Conservation (phyloP, 441 rosid species). For the Erysimum cheiri region DNA sequence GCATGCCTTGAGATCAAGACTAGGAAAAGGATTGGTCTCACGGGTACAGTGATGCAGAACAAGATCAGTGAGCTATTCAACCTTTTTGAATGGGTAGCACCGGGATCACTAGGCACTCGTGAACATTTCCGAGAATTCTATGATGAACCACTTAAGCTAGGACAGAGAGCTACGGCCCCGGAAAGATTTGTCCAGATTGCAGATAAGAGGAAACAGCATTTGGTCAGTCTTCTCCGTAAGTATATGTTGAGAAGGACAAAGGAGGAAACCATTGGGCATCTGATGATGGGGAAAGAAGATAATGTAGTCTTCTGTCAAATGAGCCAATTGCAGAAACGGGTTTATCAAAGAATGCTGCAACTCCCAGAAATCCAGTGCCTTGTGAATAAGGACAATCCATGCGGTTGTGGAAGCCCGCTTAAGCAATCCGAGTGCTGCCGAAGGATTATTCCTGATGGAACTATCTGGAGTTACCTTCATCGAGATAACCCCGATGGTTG, state of each 20-base stretch:
- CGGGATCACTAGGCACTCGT: constrained; percentile 82
- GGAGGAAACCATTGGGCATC: constrained; percentile 95
- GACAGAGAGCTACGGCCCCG: constrained; percentile 91
- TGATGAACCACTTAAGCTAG: constrained; percentile 89
- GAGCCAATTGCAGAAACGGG: constrained; percentile 89
- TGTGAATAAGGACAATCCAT: constrained; percentile 82
- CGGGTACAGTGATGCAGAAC: constrained; percentile 94
- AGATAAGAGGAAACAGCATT: constrained; percentile 78
- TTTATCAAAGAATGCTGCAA: constrained; percentile 78
- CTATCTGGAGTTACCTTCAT: constrained; percentile 90
- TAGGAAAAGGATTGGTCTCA: constrained; percentile 73
- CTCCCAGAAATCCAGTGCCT: constrained; percentile 90
- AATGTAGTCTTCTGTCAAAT: constrained; percentile 93
- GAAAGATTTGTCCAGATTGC: constrained; percentile 79
- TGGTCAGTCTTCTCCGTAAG: constrained; percentile 69
- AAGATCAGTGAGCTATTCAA: constrained; percentile 89
- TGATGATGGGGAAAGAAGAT: constrained; percentile 99
- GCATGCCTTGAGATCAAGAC: constrained; percentile 75
- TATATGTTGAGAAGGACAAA: constrained; percentile 93
- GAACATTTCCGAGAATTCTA: constrained; percentile 90
- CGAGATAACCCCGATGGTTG: constrained; percentile 86
- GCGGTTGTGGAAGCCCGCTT: constrained; percentile 93
- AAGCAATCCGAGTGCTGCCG: constrained; percentile 90
- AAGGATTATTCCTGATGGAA: constrained; percentile 85
- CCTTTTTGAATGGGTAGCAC: constrained; percentile 91